phyloP scores from a whole-genome alignment of 2,329 filamentous ascomycete genomes.

The Talaromyces sp. region DNA sequence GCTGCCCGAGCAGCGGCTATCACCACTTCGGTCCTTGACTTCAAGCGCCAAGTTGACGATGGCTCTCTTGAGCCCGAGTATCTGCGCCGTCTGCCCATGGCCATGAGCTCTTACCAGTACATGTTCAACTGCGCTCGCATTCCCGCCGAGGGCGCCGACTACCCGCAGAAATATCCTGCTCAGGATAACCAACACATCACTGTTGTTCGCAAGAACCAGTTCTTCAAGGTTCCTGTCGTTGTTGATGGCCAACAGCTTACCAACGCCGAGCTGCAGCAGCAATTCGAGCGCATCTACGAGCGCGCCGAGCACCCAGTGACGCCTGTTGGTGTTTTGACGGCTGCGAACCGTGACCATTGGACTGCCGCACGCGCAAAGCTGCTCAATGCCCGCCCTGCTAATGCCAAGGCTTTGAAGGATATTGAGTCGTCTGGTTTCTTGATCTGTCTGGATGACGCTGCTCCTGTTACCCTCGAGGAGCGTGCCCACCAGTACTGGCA shows the following conservation, averaged over 20 bases:
- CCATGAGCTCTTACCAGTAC: slow-evolving; percentile 97
- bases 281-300: slow-evolving; percentile 81
- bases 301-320: slow-evolving; percentile 61
- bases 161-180: slow-evolving; percentile 71
- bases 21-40: slow-evolving; percentile 76
- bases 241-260: slow-evolving; percentile 79
- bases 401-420: slow-evolving; percentile 68
- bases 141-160: slow-evolving; percentile 73
- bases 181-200: slow-evolving; percentile 79
- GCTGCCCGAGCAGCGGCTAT: slow-evolving; percentile 90
- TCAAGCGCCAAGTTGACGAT: slow-evolving; percentile 85
- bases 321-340: slow-evolving; percentile 77
- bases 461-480: slow-evolving; percentile 89
- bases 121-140: slow-evolving; percentile 97
- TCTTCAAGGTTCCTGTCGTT: slow-evolving; percentile 86
- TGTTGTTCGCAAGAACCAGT: slow-evolving; percentile 90
- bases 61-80: slow-evolving; percentile 90
- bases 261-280: slow-evolving; percentile 79
- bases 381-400: slow-evolving; percentile 68
- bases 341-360: slow-evolving; percentile 91
- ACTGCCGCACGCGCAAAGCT: slow-evolving; percentile 74
- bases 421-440: slow-evolving; percentile 89
- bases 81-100: slow-evolving; percentile 95
- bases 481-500: slow-evolving; percentile 97
- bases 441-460: slow-evolving; percentile 86